Conservation (phyloP, 768 basidiomycete species). For the Pisolithus sp. region DNA sequence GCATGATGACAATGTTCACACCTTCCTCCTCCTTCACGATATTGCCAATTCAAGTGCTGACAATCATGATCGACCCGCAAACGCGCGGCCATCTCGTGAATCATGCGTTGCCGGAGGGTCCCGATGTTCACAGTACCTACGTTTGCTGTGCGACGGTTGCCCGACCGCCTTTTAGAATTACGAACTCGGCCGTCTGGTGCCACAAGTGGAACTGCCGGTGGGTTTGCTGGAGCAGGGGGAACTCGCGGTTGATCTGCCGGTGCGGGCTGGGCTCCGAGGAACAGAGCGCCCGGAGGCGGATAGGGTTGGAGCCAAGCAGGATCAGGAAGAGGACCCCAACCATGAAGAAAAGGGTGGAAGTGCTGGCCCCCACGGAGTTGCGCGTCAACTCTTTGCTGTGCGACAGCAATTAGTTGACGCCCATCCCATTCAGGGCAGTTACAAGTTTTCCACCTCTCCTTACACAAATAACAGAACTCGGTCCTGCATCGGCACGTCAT, state of each 20-base stretch:
- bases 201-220: not conserved
- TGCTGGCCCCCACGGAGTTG: constrained; percentile 19
- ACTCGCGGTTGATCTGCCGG: not conserved
- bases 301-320: no score
- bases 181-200: not conserved
- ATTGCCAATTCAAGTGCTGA: constrained; percentile 36
- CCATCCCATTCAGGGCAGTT: constrained; percentile 66
- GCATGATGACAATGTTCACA: constrained; percentile 42
- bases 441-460: constrained; percentile 59
- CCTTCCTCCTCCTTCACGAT: constrained; percentile 34
- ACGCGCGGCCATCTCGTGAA: constrained; percentile 28
- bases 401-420: constrained; percentile 28
- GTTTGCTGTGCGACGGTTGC: not conserved
- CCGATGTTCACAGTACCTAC: not conserved
- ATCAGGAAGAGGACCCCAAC: no score
- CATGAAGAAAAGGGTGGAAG: no score
- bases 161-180: not conserved
- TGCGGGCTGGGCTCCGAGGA: not conserved
- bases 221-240: not conserved
- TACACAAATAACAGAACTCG: constrained; percentile 42
- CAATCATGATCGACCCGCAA: constrained; percentile 55
- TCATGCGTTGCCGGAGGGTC: constrained; percentile 12
- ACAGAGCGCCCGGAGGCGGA: not conserved
- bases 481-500: constrained; percentile 35
- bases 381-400: constrained; percentile 39